phyloP scores from a whole-genome alignment of 23 red algal genomes.

The Gracilaria caudata region DNA sequence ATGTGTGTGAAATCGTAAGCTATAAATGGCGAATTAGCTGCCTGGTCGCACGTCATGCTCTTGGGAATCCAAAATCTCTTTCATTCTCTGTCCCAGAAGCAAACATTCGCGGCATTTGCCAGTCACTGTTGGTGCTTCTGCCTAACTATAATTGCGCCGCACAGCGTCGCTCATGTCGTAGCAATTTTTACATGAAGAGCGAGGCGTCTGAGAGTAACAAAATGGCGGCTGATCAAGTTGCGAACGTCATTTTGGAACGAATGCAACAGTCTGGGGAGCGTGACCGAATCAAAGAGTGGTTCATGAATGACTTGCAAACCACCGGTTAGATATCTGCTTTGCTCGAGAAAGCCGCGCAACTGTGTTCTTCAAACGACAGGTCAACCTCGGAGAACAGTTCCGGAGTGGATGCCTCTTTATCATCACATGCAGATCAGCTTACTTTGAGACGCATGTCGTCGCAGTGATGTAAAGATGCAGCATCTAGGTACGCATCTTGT shows the following conservation, averaged over 20 bases:
- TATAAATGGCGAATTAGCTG: too few relatives aligned
- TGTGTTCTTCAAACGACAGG: background rate
- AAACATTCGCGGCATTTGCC: too few relatives aligned
- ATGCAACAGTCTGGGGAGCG: slow-evolving; percentile 22
- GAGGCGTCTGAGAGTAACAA: background rate
- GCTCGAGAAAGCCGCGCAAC: background rate
- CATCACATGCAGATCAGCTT: background rate
- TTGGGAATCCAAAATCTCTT: too few relatives aligned
- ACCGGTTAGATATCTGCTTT: slow-evolving; percentile 7
- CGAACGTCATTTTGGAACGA: background rate
- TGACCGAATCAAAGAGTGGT: slow-evolving; percentile 36
- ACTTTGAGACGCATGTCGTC: slow-evolving; percentile 22
- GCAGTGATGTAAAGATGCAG: slow-evolving; percentile 17
- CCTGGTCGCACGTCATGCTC: too few relatives aligned
- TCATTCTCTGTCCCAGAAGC: too few relatives aligned
- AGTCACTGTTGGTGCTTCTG: too few relatives aligned
- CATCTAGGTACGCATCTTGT: slow-evolving; percentile 28
- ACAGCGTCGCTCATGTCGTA: background rate
- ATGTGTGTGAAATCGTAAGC: too few relatives aligned
- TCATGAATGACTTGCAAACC: slow-evolving; percentile 24
- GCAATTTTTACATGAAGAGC: slow-evolving; percentile 3
- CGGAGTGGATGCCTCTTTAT: background rate
- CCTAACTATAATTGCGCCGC: too few relatives aligned
- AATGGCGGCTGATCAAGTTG: slow-evolving; percentile 7
- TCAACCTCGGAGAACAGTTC: background rate